Percentiles rank a stretch among this genome's conserved stretches.
Conservation (phyloP, 495 filamentous ascomycete genomes). For the Neurospora tetrasperma region DNA sequence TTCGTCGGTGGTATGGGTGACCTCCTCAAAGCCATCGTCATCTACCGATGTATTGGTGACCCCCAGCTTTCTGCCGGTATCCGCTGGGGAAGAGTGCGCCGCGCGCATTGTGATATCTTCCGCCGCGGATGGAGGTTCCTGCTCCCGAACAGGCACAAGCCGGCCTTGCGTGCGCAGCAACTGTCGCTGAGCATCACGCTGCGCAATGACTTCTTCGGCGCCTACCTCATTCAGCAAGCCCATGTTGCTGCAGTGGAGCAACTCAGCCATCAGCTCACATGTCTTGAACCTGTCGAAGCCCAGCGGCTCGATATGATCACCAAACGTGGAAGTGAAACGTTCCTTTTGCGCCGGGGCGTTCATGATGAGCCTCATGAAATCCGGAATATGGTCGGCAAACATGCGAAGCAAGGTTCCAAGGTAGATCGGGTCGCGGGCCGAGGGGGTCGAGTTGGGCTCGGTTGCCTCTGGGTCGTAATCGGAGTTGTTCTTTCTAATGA, state of each 20-base stretch:
- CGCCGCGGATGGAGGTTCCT: slow-evolving; percentile 24
- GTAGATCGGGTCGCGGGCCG: slow-evolving; percentile 89
- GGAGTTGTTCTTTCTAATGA: slow-evolving; percentile 98
- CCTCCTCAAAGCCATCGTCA: slow-evolving; percentile 93
- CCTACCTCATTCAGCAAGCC: slow-evolving; percentile 87
- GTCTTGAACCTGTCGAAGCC: slow-evolving; percentile 99
- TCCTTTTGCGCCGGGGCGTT: slow-evolving; percentile 44
- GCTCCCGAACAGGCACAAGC: slow-evolving; percentile 24
- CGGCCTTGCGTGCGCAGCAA: slow-evolving; percentile 62
- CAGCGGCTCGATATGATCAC: slow-evolving; percentile 81
- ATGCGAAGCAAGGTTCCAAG: slow-evolving; percentile 84
- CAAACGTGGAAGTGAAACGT: slow-evolving; percentile 59
- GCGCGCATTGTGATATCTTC: slow-evolving; percentile 38
- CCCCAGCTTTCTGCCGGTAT: slow-evolving; percentile 49
- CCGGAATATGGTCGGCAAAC: slow-evolving; percentile 84
- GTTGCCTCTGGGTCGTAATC: slow-evolving; percentile 92
- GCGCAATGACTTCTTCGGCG: slow-evolving; percentile 74
- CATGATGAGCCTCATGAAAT: slow-evolving; percentile 89
- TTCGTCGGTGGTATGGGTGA: slow-evolving; percentile 60
- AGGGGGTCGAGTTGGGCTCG: slow-evolving; percentile 65
- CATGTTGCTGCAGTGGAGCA: slow-evolving; percentile 99
- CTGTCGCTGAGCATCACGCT: slow-evolving; percentile 74
- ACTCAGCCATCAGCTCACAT: slow-evolving; percentile 96
- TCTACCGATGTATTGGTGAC: slow-evolving; percentile 64
- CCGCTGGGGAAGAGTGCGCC: slow-evolving; percentile 35